These are phyloP conservation scores for Salix caprea DNA, from an alignment of 345 rosid species.

Conservation along the genomic window DNA sequence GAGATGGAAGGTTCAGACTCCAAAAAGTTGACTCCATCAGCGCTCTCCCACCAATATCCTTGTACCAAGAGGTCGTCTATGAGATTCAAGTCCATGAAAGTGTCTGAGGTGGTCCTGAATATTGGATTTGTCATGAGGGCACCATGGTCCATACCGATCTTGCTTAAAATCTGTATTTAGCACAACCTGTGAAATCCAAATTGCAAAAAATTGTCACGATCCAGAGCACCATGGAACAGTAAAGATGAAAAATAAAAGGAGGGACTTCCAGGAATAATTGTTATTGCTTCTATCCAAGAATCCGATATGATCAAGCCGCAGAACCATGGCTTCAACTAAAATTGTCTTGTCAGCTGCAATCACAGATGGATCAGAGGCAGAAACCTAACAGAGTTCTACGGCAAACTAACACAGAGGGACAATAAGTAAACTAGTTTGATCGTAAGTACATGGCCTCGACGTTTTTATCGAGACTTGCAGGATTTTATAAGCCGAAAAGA, in stretches of 20 bases:
- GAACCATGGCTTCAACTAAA: conserved; percentile 64
- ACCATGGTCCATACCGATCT: conserved; percentile 44
- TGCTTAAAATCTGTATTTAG: conserved; percentile 25
- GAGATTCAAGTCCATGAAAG: conserved; percentile 74
- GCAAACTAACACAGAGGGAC: neutral
- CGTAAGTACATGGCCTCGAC: neutral
- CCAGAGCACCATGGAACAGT: conserved; percentile 40
- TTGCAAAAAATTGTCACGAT: conserved; percentile 31
- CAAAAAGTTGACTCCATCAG: conserved; percentile 35
- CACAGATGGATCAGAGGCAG: conserved; percentile 57
- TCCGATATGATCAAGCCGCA: conserved; percentile 55
- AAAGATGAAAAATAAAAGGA: conserved; percentile 57
- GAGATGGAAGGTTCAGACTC: conserved; percentile 36
- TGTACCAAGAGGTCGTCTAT: conserved; percentile 68
- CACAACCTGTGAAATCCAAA: conserved; percentile 28
- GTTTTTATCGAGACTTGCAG: neutral
- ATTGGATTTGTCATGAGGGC: conserved; percentile 38
- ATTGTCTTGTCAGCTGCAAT: conserved; percentile 56
- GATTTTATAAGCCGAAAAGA: neutral
- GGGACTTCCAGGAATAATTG: conserved; percentile 63
- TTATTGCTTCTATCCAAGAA: conserved; percentile 38
- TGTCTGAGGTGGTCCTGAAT: conserved; percentile 37
- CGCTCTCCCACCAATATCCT: conserved; percentile 69
- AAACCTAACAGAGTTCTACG: conserved; percentile 22
- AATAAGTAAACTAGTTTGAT: neutral